Percentiles rank a stretch among this genome's conserved stretches.
These are phyloP conservation scores for Dothiorella sarmentorum DNA, from an alignment of 2,329 filamentous ascomycete species.

Conservation along the genomic window DNA sequence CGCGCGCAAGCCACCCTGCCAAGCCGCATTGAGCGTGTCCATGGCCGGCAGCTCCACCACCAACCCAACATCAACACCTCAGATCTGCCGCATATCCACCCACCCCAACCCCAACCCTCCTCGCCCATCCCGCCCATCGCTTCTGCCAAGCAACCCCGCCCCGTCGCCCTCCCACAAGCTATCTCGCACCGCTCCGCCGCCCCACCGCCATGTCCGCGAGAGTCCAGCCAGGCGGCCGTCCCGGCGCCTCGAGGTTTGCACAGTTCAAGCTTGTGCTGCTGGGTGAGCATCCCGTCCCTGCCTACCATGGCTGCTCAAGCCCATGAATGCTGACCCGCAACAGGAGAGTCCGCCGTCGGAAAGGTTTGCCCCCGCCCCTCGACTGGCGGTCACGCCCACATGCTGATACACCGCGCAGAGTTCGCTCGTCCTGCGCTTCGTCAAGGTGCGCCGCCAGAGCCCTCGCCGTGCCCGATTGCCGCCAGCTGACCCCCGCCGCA, in stretches of 20 bases:
- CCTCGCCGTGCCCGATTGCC: background rate
- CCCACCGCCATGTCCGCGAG: slow-evolving; percentile 70
- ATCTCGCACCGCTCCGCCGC: slow-evolving; percentile 22
- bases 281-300: slow-evolving; percentile 58
- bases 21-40: slow-evolving; percentile 17
- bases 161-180: slow-evolving; percentile 18
- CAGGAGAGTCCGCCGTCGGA: slow-evolving; percentile 97
- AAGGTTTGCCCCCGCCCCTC: slow-evolving; percentile 62
- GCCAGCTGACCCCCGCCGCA: slow-evolving; percentile 38
- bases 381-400: slow-evolving; percentile 19
- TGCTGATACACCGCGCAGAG: slow-evolving; percentile 57
- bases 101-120: slow-evolving; percentile 12
- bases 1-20: slow-evolving; percentile 16
- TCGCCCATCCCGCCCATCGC: slow-evolving; percentile 10
- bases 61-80: slow-evolving; percentile 14
- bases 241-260: slow-evolving; percentile 74
- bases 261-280: slow-evolving; percentile 99
- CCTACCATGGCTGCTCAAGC: background rate
- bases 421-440: slow-evolving; percentile 95
- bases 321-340: slow-evolving; percentile 25
- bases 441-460: slow-evolving; percentile 64
- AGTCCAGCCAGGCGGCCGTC: slow-evolving; percentile 67
- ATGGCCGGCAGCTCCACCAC: slow-evolving; percentile 17
- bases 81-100: slow-evolving; percentile 19
- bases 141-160: background rate